These are phyloP conservation scores for Termitomyces sp. DNA, from an alignment of 1,284 basidiomycete genomes.

Conservation along the genomic window DNA sequence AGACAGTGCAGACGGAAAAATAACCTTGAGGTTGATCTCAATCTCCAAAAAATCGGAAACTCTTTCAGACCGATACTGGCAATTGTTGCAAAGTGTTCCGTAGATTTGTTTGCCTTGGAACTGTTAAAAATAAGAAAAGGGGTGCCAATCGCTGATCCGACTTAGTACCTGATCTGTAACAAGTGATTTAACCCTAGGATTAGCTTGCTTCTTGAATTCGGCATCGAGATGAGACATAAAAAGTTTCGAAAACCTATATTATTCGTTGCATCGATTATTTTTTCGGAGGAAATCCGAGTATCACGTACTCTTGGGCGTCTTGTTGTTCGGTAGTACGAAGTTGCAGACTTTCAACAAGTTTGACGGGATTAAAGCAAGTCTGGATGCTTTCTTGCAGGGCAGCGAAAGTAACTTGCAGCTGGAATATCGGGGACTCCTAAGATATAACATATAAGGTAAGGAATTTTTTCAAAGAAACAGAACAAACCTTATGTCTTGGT, in stretches of 20 bases:
- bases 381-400: slow-evolving; percentile 71
- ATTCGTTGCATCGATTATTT: background rate
- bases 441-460: background rate
- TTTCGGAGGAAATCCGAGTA: background rate
- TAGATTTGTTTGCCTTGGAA: slow-evolving; percentile 84
- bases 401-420: slow-evolving; percentile 74
- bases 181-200: slow-evolving; percentile 56
- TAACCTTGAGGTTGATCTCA: slow-evolving; percentile 76
- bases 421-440: slow-evolving; percentile 69
- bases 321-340: slow-evolving; percentile 82
- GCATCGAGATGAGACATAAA: slow-evolving; percentile 84
- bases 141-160: background rate
- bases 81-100: slow-evolving; percentile 69
- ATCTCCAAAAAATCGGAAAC: slow-evolving; percentile 76
- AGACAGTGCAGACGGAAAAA: background rate
- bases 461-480: background rate
- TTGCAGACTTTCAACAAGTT: slow-evolving; percentile 77
- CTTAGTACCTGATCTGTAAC: slow-evolving; percentile 62
- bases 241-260: slow-evolving; percentile 82
- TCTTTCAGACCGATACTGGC: slow-evolving; percentile 63
- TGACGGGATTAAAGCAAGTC: slow-evolving; percentile 74
- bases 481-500: slow-evolving; percentile 48
- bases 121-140: slow-evolving; percentile 31
- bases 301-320: slow-evolving; percentile 84
- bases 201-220: slow-evolving; percentile 77